Conservation (phyloP, 768 basidiomycete genomes). For the Serpula lacrymans region DNA sequence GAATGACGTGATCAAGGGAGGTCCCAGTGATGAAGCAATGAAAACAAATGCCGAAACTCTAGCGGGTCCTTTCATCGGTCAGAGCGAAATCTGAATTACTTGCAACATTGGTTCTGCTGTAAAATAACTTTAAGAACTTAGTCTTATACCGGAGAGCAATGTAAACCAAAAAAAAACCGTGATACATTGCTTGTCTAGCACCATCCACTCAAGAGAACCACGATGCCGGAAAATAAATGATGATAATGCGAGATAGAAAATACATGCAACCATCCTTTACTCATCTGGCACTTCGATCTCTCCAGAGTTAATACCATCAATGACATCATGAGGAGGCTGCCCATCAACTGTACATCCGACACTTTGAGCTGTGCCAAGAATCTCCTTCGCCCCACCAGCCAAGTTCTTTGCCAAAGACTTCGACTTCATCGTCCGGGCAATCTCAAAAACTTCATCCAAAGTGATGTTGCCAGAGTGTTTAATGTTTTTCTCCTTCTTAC, state of each 20-base stretch:
- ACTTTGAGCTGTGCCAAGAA: constrained; percentile 95
- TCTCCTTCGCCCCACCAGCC: constrained; percentile 91
- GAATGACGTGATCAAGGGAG: constrained; percentile 18
- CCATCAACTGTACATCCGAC: constrained; percentile 97
- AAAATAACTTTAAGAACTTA: background rate
- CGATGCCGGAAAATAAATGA: constrained; percentile 10
- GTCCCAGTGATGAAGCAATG: background rate
- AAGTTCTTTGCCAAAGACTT: constrained; percentile 94
- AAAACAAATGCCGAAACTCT: background rate
- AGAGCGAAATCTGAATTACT: constrained; percentile 7
- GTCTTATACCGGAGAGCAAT: no score
- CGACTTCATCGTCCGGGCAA: constrained; percentile 92
- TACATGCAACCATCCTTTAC: constrained; percentile 42
- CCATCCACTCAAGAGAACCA: constrained; percentile 4
- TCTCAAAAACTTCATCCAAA: constrained; percentile 90
- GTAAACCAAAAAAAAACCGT: no score
- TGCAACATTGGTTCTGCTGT: background rate
- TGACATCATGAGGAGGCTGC: constrained; percentile 87
- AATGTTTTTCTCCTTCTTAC: constrained; percentile 99
- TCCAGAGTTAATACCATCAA: constrained; percentile 80
- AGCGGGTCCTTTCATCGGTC: constrained; percentile 7
- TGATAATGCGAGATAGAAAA: constrained; percentile 12
- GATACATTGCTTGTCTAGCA: no score
- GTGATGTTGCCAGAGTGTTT: constrained; percentile 95
- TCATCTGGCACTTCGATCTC: constrained; percentile 86